A percentile compares a stretch with the other conserved stretches of the same genome.
Conservation (phyloP, 306 rosid genomes). For the Acmispon strigosus region DNA sequence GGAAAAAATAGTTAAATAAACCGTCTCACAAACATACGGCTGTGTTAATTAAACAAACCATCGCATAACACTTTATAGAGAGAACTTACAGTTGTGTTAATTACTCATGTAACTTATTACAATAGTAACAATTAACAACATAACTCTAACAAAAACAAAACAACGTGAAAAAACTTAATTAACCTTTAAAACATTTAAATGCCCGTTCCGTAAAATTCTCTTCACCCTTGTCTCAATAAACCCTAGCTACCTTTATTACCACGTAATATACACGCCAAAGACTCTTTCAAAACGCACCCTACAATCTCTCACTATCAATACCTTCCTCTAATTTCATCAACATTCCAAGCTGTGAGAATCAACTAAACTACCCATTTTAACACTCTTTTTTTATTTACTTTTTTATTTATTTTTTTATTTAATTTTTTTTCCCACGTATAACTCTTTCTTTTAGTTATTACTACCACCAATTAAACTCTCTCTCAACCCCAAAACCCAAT, state of each 20-base stretch:
- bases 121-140: background rate
- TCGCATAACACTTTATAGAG: too few species aligned
- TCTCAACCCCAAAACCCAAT: constrained; percentile 37
- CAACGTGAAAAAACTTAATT: background rate
- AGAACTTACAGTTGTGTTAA: too few species aligned
- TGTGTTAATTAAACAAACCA: too few species aligned
- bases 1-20: too few species aligned
- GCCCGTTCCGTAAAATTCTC: constrained; percentile 31
- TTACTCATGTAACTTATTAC: background rate
- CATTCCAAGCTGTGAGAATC: constrained; percentile 42
- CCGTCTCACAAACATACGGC: too few species aligned
- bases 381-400: background rate
- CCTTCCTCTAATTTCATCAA: constrained; percentile 28
- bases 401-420: background rate
- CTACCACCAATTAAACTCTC: background rate
- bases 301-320: constrained; percentile 63
- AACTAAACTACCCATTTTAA: constrained; percentile 8
- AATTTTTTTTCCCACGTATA: background rate
- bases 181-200: background rate
- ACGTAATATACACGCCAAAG: constrained; percentile 17
- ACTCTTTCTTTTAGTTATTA: background rate
- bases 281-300: constrained; percentile 34
- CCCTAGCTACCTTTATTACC: background rate
- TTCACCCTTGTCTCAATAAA: constrained; percentile 27
- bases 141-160: background rate